Percentiles rank a stretch among this genome's conserved stretches.
These are phyloP conservation scores for Exserohilum rostratum DNA, from an alignment of 2,329 filamentous ascomycete species.

Conservation along the genomic window DNA sequence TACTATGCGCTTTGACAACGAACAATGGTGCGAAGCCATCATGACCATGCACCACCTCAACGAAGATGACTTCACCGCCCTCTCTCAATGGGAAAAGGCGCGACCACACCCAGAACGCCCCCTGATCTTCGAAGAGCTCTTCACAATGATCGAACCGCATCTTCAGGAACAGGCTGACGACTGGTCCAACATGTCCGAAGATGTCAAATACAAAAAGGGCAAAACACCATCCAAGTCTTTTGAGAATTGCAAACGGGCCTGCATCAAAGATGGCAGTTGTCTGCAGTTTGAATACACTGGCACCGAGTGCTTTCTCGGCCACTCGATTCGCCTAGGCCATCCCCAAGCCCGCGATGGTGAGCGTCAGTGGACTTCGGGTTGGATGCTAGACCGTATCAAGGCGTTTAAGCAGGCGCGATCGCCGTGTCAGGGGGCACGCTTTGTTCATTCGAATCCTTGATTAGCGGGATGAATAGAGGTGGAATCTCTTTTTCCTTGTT, in stretches of 20 bases:
- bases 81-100: conserved; percentile 36
- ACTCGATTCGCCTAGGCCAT: conserved; percentile 39
- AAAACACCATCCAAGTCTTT: conserved; percentile 32
- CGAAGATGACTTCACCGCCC: conserved; percentile 35
- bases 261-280: conserved; percentile 37
- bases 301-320: conserved; percentile 35
- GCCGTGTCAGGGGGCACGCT: conserved; percentile 40
- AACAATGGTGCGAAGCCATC: conserved; percentile 53
- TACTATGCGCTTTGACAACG: conserved; percentile 46
- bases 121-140: conserved; percentile 45
- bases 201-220: conserved; percentile 28
- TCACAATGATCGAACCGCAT: conserved; percentile 35
- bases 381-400: conserved; percentile 40
- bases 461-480: neutral
- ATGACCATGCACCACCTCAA: conserved; percentile 48
- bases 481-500: no score
- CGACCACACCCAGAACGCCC: conserved; percentile 31
- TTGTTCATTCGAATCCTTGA: conserved; percentile 46
- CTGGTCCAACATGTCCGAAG: conserved; percentile 45
- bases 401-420: conserved; percentile 37
- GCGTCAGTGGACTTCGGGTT: conserved; percentile 37
- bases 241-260: conserved; percentile 36
- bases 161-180: conserved; percentile 34
- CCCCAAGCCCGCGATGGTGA: conserved; percentile 28
- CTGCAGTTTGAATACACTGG: conserved; percentile 42